Percentiles rank a stretch among this genome's conserved stretches.
phyloP scores from a whole-genome alignment of 371 early-diverging fungal species.

The Mucor racemosus region DNA sequence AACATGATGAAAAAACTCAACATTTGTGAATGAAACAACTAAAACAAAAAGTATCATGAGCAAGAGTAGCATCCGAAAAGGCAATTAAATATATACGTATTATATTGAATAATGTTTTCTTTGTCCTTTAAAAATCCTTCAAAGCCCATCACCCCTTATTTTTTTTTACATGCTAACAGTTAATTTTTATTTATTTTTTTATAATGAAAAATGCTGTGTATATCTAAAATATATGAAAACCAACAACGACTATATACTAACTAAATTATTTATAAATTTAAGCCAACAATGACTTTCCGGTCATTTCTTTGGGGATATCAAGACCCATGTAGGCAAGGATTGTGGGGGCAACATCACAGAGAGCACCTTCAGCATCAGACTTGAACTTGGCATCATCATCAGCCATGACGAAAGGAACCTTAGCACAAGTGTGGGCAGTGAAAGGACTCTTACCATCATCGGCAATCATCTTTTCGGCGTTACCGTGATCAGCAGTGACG shows the following conservation, averaged over 20 bases:
- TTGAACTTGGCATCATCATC: constrained; percentile 49
- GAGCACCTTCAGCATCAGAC: constrained; percentile 70
- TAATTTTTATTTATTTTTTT: constrained; percentile 1
- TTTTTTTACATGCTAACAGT: constrained; percentile 2
- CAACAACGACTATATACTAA: constrained; percentile 13
- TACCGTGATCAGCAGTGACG: constrained; percentile 99
- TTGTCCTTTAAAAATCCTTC: too few relatives aligned
- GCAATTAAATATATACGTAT: too few relatives aligned
- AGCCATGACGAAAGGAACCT: constrained; percentile 96
- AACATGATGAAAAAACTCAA: too few relatives aligned
- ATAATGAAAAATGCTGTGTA: constrained; percentile 6
- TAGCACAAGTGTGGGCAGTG: constrained; percentile 95
- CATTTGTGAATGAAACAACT: too few relatives aligned
- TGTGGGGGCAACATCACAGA: constrained; percentile 99
- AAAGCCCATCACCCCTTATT: too few relatives aligned
- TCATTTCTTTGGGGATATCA: constrained; percentile 95
- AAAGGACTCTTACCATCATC: constrained; percentile 87
- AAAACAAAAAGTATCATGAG: too few relatives aligned
- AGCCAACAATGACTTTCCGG: constrained; percentile 71
- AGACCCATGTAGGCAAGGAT: constrained; percentile 93
- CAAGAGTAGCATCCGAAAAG: too few relatives aligned
- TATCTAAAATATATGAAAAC: constrained; percentile 9
- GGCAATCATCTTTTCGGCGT: constrained; percentile 98
- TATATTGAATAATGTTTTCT: too few relatives aligned
- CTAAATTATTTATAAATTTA: constrained; percentile 11